Evolutionary conservation across 2,329 filamentous ascomycete species (phyloP).

Genomic region (Monosporascus cannonballus): DNA sequence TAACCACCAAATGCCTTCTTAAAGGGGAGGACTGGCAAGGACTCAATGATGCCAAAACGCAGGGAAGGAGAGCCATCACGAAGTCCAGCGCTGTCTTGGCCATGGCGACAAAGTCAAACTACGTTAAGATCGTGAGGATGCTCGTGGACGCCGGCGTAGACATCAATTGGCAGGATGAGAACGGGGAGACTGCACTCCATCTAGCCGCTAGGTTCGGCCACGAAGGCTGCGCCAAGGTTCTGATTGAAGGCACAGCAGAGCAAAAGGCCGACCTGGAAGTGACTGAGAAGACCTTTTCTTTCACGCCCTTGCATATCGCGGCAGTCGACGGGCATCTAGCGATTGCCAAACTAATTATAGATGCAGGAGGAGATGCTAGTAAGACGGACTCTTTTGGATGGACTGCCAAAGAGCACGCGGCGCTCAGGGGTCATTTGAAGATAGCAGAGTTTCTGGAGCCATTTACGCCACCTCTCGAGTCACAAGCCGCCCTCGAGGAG

Average conservation of each 20-base stretch:
- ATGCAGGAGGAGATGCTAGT: slow-evolving; percentile 70
- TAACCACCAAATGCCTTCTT: slow-evolving; percentile 77
- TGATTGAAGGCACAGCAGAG: slow-evolving; percentile 62
- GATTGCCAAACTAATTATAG: slow-evolving; percentile 71
- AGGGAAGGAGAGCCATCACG: slow-evolving; percentile 62
- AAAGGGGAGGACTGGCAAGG: slow-evolving; percentile 74
- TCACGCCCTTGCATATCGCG: slow-evolving; percentile 93
- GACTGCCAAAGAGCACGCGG: slow-evolving; percentile 90
- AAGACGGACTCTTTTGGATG: slow-evolving; percentile 81
- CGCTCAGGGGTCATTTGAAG: slow-evolving; percentile 77
- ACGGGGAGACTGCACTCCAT: slow-evolving; percentile 87
- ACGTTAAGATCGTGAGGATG: slow-evolving; percentile 75
- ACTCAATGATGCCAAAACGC: slow-evolving; percentile 52
- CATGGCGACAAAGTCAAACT: slow-evolving; percentile 84
- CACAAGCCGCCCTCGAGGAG: slow-evolving; percentile 22
- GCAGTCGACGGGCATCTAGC: slow-evolving; percentile 79
- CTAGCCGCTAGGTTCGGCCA: slow-evolving; percentile 87
- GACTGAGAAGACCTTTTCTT: slow-evolving; percentile 76
- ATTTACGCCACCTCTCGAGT: slow-evolving; percentile 33
- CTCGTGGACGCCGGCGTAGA: slow-evolving; percentile 86
- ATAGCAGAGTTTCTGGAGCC: slow-evolving; percentile 67
- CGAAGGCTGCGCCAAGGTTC: slow-evolving; percentile 67
- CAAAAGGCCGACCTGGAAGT: slow-evolving; percentile 75
- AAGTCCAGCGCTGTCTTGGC: slow-evolving; percentile 85
- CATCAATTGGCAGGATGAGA: slow-evolving; percentile 86